Percentiles rank a stretch among this genome's conserved stretches.
Conservation (phyloP, 192 early-diverging fungal species). For the Coemansia sp. region DNA sequence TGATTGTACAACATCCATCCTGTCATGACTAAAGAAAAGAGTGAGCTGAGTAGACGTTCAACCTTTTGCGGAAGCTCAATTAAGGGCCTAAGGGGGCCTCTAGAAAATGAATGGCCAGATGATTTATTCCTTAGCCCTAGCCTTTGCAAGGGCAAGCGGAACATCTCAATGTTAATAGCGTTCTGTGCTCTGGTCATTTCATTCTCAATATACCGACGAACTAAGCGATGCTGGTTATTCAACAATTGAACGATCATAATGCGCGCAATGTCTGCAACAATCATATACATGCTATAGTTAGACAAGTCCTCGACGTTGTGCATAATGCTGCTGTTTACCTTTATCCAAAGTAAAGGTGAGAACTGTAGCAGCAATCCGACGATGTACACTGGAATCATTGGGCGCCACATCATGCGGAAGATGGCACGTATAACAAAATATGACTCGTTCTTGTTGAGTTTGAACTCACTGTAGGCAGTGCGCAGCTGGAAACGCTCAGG, state of each 20-base stretch:
- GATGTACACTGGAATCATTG: conserved; percentile 29
- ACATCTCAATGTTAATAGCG: conserved; percentile 10
- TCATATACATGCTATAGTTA: conserved; percentile 23
- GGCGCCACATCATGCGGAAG: conserved; percentile 32
- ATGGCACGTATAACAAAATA: conserved; percentile 45
- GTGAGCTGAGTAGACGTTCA: not conserved
- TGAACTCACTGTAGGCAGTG: conserved; percentile 13
- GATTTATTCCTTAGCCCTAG: conserved; percentile 10
- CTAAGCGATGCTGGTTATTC: not conserved
- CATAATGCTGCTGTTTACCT: conserved; percentile 14
- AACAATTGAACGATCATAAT: conserved; percentile 10
- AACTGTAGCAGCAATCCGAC: conserved; percentile 13
- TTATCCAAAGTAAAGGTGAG: not conserved
- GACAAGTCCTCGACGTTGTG: conserved; percentile 24
- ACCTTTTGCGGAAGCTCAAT: not conserved
- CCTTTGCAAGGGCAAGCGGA: conserved; percentile 23
- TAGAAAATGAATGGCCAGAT: not conserved
- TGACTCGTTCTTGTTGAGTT: conserved; percentile 27
- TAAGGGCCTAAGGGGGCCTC: not conserved
- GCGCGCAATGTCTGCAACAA: not conserved
- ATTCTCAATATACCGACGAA: not conserved
- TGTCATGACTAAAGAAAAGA: not conserved
- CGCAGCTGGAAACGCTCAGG: not conserved
- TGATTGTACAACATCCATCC: conserved; percentile 20
- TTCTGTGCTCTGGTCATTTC: not conserved